Evolutionary conservation across 139 green algal genomes (phyloP), one percentile per base, ranked within the genome.

Genomic region (Yamagishiella unicocca): DNA sequence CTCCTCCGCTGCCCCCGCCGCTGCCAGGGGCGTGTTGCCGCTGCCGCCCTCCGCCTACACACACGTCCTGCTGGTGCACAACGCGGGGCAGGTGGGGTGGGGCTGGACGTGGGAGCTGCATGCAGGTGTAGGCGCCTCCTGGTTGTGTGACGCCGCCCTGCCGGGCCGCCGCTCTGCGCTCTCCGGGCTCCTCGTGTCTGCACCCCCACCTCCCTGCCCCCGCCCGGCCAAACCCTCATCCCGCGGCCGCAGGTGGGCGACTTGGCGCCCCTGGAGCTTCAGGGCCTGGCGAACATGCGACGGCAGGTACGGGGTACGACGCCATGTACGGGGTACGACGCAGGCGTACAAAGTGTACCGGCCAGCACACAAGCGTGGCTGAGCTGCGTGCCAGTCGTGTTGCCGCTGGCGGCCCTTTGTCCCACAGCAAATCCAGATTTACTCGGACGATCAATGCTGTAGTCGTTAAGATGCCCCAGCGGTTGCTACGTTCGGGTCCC

Each of bases 41-140:
- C 33, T 58, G 67, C 46, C 67, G 50, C 82, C 53, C 1, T 9
- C 25, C 0, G 50, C 67, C 10, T 87, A 87, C 82, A 62, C 33
- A 0, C 46, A 58, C 17, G 82, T 87, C 4, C 68, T 87, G 67
- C 82, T 87, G 35, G 10, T 87, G 4, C 82, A 87, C 66, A 87
- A 87, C 35, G 82, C 82, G 10, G 82, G 82, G 1, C 80, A 86
- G 80, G 80, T 86, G 62, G 9, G 27, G 29, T 25, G 35, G 4
- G 2, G n/a, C 75, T 21, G 43, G 24, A 10, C 12, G 27, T 40
- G 64, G 10, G 9, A 43, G n/a, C n/a, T 22, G 10, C 8, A 73
- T 21, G 21, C 14, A 73, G n/a, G 64, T 40, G n/a, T 42, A 14
- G 17, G 35, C 10, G 29, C 31, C n/a, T 40, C 24, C 64, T 17